Evolutionary conservation across 1,284 basidiomycete genomes (phyloP), one percentile per base, ranked within the genome.

Genomic region (Cryptococcus amylolentus): DNA sequence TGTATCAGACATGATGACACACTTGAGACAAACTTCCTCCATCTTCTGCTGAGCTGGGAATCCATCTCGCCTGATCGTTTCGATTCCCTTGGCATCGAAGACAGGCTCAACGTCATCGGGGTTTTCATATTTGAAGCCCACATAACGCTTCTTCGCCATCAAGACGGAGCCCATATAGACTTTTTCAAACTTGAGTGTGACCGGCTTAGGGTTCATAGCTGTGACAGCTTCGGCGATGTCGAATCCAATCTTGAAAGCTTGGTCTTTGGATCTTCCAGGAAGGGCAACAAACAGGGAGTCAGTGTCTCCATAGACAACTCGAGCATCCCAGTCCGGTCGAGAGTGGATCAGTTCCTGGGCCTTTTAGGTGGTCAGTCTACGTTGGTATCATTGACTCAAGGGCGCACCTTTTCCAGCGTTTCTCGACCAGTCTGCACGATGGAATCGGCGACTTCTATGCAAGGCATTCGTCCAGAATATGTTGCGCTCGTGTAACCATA

Each of bases 151-250:
- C 81, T 98, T 98, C 0, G 94, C 91, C 80, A 97, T 84, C 23
- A 98, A 81, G 0, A 98, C 86, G 60, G 89, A 94, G 2, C 92
- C 94, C 51, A 93, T 83, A 75, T 97, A 98, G 43, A 88, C 92
- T 83, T 98, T 98, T 73, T 98, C 96, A 64, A 98, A 97, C 75
- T 97, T 97, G 58, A 98, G 84, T 76, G 93, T 96, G 62, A 98
- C 82, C 0, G 95, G 96, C 7, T 85, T 82, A 0, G 94, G 96
- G 67, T 98, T 98, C 70, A 84, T 79, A 1, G 84, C 81, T 2
- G 96, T 98, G 54, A 98, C 84, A 0, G 84, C 82, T 52, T 94
- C 87, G 4, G 93, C 88, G 51, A 98, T 98, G 61, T 94, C 89
- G 62, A 94, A 81, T 8, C 95, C 95, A 52, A 98, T 89, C 43